Conservation (phyloP, 345 rosid species). For the Moringa oleifera region DNA sequence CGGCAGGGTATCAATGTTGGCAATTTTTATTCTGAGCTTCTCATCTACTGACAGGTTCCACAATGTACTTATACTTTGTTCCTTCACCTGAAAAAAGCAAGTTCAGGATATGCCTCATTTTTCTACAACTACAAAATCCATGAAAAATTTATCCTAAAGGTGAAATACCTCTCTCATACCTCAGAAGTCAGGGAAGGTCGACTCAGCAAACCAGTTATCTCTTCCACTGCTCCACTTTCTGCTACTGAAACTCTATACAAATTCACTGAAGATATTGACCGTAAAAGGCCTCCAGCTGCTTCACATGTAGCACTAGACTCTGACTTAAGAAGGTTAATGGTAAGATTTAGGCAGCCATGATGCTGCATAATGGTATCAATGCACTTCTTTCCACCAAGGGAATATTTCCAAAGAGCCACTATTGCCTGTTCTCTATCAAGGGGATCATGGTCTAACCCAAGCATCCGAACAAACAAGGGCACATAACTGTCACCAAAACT, state of each 20-base stretch:
- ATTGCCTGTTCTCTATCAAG: slow-evolving; percentile 83
- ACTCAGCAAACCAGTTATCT: slow-evolving; percentile 53
- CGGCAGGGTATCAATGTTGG: slow-evolving; percentile 42
- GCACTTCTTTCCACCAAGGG: slow-evolving; percentile 78
- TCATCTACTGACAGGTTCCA: slow-evolving; percentile 90
- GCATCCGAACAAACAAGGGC: slow-evolving; percentile 77
- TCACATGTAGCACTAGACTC: slow-evolving; percentile 54
- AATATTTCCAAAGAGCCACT: slow-evolving; percentile 70
- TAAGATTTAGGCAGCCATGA: slow-evolving; percentile 71
- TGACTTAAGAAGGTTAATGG: slow-evolving; percentile 64
- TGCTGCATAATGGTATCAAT: slow-evolving; percentile 72
- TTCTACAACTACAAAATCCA: slow-evolving; percentile 16
- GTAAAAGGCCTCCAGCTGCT: slow-evolving; percentile 85
- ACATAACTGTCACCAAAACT: slow-evolving; percentile 54
- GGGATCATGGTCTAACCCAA: slow-evolving; percentile 78
- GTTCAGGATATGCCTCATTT: slow-evolving; percentile 19
- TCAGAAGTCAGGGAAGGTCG: slow-evolving; percentile 58
- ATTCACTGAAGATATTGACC: slow-evolving; percentile 64
- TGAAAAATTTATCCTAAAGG: slow-evolving; percentile 15
- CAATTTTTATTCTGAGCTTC: slow-evolving; percentile 57
- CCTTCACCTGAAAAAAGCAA: slow-evolving; percentile 55
- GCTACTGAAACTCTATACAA: slow-evolving; percentile 68
- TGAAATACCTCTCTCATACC: slow-evolving; percentile 45
- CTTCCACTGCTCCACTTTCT: slow-evolving; percentile 83
- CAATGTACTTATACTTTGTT: slow-evolving; percentile 64